Percentiles rank a stretch among this genome's conserved stretches.
phyloP scores from a whole-genome alignment of 345 rosid species.

The Salix koriyanagi region DNA sequence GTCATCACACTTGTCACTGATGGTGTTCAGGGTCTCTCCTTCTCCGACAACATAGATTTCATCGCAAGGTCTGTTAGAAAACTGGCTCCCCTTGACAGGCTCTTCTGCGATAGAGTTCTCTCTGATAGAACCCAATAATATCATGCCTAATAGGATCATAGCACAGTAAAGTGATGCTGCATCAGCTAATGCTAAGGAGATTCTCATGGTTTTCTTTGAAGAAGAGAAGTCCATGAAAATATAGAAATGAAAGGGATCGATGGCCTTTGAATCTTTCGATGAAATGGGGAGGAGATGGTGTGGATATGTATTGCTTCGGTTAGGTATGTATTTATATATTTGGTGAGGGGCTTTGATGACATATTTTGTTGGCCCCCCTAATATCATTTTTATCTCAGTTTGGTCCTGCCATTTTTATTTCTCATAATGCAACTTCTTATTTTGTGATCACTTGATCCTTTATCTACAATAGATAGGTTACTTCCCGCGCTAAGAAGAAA shows the following conservation, averaged over 20 bases:
- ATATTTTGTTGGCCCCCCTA: not conserved
- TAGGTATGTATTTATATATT: not conserved
- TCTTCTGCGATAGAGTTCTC: slow-evolving; percentile 29
- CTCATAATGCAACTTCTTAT: not conserved
- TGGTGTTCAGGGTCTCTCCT: slow-evolving; percentile 75
- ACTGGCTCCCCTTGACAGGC: slow-evolving; percentile 39
- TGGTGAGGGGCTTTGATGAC: not conserved
- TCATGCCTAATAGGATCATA: slow-evolving; percentile 37
- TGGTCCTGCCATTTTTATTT: not conserved
- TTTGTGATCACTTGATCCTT: not conserved
- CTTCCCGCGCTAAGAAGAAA: no score
- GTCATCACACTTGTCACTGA: slow-evolving; percentile 75
- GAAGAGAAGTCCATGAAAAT: slow-evolving; percentile 12
- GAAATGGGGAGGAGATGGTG: not conserved
- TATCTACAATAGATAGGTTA: no score
- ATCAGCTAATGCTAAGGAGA: slow-evolving; percentile 32
- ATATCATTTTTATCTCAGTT: not conserved
- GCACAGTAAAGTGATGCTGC: slow-evolving; percentile 68
- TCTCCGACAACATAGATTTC: slow-evolving; percentile 73
- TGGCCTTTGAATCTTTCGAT: not conserved
- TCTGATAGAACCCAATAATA: slow-evolving; percentile 47
- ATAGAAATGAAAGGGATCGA: not conserved
- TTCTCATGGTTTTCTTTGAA: slow-evolving; percentile 20
- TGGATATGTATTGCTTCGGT: not conserved
- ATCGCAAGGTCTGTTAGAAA: slow-evolving; percentile 49